Conservation (phyloP, 768 basidiomycete species). For the Lactifluus subvellereus region DNA sequence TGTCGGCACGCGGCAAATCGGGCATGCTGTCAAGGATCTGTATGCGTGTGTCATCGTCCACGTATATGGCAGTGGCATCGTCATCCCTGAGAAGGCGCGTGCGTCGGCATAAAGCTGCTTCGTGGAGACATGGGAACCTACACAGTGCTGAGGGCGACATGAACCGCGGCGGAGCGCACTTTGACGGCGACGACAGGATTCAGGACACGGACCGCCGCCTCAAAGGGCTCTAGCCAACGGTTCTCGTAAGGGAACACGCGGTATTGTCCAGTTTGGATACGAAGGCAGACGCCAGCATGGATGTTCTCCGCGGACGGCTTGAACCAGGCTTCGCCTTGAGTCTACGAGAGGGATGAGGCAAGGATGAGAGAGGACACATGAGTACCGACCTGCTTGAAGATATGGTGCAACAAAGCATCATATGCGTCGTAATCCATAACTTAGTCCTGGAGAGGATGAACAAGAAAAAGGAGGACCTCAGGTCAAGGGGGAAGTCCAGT, state of each 20-base stretch:
- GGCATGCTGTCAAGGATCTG: conserved; percentile 73
- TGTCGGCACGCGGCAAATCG: conserved; percentile 70
- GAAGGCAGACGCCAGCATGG: conserved; percentile 70
- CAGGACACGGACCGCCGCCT: conserved; percentile 64
- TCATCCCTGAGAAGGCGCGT: conserved; percentile 41
- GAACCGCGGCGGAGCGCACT: conserved; percentile 69
- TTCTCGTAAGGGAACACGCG: conserved; percentile 86
- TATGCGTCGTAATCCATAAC: conserved; percentile 74
- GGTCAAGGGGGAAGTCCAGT: conserved; percentile 17
- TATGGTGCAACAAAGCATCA: conserved; percentile 73
- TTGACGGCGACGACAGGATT: conserved; percentile 87
- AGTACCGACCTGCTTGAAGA: conserved; percentile 60
- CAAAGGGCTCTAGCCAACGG: conserved; percentile 72
- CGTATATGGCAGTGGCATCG: conserved; percentile 54
- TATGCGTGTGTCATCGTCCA: conserved; percentile 78
- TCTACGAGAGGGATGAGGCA: conserved; percentile 40
- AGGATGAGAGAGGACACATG: background rate
- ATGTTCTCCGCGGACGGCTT: conserved; percentile 80
- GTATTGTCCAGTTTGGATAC: conserved; percentile 62
- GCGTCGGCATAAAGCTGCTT: background rate
- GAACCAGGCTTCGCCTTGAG: conserved; percentile 81
- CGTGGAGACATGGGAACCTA: conserved; percentile 33
- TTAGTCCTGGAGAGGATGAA: background rate
- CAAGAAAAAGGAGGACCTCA: background rate
- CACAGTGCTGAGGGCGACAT: conserved; percentile 70